Conservation (phyloP, 805 yeast species). For the Wickerhamiella occidentalis region DNA sequence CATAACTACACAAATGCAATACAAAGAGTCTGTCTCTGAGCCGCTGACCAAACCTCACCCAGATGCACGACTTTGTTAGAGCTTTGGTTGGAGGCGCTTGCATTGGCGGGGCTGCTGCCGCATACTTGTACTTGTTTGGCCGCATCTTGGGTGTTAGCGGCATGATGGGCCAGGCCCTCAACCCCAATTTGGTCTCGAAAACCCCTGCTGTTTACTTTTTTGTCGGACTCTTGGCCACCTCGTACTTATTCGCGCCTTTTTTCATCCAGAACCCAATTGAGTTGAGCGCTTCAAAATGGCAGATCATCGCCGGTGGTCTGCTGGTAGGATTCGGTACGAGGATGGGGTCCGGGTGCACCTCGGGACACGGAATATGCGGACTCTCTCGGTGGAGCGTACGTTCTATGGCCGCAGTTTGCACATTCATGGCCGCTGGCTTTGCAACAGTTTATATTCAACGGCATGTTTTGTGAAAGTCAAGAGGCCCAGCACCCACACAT, state of each 20-base stretch:
- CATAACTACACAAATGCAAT: no score
- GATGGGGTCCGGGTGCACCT: conserved; percentile 39
- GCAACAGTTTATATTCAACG: conserved; percentile 1
- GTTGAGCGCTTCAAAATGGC: background rate
- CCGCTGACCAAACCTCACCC: no score
- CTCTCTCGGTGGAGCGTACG: conserved; percentile 35
- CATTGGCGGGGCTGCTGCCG: conserved; percentile 5
- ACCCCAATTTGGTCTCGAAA: background rate
- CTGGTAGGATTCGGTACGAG: conserved; percentile 39
- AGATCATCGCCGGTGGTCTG: conserved; percentile 27
- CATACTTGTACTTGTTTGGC: background rate
- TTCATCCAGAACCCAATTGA: conserved; percentile 9
- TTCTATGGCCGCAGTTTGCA: conserved; percentile 34
- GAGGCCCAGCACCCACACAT: no score
- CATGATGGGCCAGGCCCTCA: conserved; percentile 8
- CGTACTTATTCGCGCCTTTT: conserved; percentile 13
- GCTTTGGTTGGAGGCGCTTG: conserved; percentile 1
- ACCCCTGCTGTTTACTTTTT: conserved; percentile 8
- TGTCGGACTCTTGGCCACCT: conserved; percentile 24
- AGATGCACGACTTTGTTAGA: conserved; percentile 1
- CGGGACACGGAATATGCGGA: conserved; percentile 42
- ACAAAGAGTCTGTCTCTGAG: no score
- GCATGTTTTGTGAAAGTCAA: conserved; percentile 3
- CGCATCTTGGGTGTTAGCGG: conserved; percentile 11
- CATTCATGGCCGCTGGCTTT: conserved; percentile 23